A percentile compares a stretch with the other conserved stretches of the same genome.
Conservation (phyloP, 139 green algal genomes). For the Chlorella vulgaris region DNA sequence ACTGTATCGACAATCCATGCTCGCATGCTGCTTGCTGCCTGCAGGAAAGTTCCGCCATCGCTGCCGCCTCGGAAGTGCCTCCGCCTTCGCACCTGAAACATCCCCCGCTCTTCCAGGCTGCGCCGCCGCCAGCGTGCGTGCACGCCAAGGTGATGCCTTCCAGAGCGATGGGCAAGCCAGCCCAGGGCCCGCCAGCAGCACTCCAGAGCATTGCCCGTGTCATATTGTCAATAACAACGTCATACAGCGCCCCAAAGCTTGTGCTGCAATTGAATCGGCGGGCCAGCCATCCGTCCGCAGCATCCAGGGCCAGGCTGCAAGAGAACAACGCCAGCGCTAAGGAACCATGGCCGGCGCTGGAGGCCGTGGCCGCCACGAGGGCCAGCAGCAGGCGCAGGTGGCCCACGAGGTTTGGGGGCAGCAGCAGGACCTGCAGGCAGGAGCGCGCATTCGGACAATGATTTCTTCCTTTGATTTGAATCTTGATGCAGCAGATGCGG, state of each 20-base stretch:
- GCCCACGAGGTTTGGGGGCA: slow-evolving; percentile 42
- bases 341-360: background rate
- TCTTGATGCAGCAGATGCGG: too few species aligned
- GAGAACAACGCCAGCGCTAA: background rate
- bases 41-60: too few species aligned
- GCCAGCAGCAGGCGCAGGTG: slow-evolving; percentile 33
- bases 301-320: slow-evolving; percentile 35
- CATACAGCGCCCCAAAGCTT: slow-evolving; percentile 61
- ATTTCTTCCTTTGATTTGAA: background rate
- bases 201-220: slow-evolving; percentile 55
- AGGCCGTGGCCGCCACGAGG: background rate
- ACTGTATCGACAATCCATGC: too few species aligned
- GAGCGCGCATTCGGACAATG: background rate
- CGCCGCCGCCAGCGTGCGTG: slow-evolving; percentile 52
- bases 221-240: slow-evolving; percentile 58
- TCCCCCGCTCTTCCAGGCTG: slow-evolving; percentile 51
- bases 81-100: slow-evolving; percentile 30
- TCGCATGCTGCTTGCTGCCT: too few species aligned
- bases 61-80: too few species aligned
- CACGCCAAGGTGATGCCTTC: slow-evolving; percentile 54
- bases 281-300: slow-evolving; percentile 40
- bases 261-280: slow-evolving; percentile 39
- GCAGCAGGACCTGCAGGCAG: slow-evolving; percentile 27
- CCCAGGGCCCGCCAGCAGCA: slow-evolving; percentile 12
- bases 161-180: slow-evolving; percentile 28